Conservation (phyloP, 306 rosid genomes). For the Glycine latifolia region DNA sequence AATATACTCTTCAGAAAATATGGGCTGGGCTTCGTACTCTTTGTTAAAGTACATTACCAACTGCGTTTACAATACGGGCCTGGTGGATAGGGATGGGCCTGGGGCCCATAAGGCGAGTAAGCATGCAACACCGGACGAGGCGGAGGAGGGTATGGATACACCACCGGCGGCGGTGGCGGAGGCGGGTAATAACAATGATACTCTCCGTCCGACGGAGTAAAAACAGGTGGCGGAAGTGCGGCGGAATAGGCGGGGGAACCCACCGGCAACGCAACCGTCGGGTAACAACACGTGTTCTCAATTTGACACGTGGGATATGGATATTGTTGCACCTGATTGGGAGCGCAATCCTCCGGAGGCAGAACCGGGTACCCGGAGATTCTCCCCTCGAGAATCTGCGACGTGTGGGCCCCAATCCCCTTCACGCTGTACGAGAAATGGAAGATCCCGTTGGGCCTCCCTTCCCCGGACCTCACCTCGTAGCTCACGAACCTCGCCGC, state of each 20-base stretch:
- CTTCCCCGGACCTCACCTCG: constrained; percentile 59
- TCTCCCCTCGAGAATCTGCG: constrained; percentile 41
- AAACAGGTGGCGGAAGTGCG: background rate
- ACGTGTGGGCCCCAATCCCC: constrained; percentile 10
- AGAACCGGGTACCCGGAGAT: constrained; percentile 55
- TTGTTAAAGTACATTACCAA: constrained; percentile 34
- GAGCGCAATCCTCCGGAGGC: constrained; percentile 19
- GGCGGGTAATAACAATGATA: constrained; percentile 19
- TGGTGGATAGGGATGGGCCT: constrained; percentile 35
- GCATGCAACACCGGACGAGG: constrained; percentile 12
- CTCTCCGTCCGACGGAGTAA: constrained; percentile 24
- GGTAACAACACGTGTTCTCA: constrained; percentile 32
- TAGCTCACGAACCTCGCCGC: constrained; percentile 48
- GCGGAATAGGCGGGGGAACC: constrained; percentile 4
- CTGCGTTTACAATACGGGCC: constrained; percentile 41
- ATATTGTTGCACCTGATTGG: background rate
- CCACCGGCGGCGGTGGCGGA: constrained; percentile 19
- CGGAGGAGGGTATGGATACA: constrained; percentile 42
- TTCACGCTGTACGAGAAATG: constrained; percentile 52
- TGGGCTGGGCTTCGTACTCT: constrained; percentile 1
- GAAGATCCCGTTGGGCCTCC: constrained; percentile 58
- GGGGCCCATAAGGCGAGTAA: constrained; percentile 40
- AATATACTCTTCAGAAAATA: background rate
- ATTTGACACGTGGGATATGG: constrained; percentile 32
- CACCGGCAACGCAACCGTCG: constrained; percentile 23